Percentiles rank a stretch among this genome's conserved stretches.
Evolutionary conservation across 176 grass and related monocot genomes (phyloP).

Genomic region (Saccharum spontaneum): DNA sequence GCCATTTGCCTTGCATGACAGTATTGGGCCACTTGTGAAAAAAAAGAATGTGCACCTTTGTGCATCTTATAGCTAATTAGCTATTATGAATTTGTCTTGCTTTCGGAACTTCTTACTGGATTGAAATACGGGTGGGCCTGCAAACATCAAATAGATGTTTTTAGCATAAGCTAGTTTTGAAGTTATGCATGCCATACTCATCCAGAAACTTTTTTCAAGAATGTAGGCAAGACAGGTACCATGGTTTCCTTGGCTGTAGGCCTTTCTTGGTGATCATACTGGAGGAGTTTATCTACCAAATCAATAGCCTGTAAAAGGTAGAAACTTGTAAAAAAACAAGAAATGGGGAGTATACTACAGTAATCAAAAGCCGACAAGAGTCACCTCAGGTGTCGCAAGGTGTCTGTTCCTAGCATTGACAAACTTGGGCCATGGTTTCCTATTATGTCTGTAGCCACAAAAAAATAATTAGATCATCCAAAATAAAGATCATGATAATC

Average conservation of each 20-base stretch:
- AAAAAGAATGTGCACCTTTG: not conserved
- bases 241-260: constrained; percentile 91
- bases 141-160: constrained; percentile 15
- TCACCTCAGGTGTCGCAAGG: constrained; percentile 76
- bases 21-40: not conserved
- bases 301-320: constrained; percentile 69
- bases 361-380: not conserved
- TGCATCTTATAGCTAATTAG: constrained; percentile 31
- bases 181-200: not conserved
- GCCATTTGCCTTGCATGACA: not conserved
- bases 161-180: not conserved
- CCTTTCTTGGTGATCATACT: constrained; percentile 92
- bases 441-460: constrained; percentile 59
- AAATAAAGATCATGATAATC: not conserved
- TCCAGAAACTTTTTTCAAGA: constrained; percentile 11
- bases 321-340: constrained; percentile 33
- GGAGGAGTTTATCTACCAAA: constrained; percentile 80
- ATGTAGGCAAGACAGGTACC: constrained; percentile 28
- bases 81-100: constrained; percentile 38
- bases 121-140: constrained; percentile 82
- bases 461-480: constrained; percentile 16
- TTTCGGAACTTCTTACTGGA: constrained; percentile 56
- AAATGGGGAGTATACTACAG: not conserved
- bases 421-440: constrained; percentile 75
- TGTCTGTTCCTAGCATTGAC: constrained; percentile 77